Evolutionary conservation across 1,284 basidiomycete genomes (phyloP), one percentile per base, ranked within the genome.

Genomic region (Cystobasidiaceae sp.): DNA sequence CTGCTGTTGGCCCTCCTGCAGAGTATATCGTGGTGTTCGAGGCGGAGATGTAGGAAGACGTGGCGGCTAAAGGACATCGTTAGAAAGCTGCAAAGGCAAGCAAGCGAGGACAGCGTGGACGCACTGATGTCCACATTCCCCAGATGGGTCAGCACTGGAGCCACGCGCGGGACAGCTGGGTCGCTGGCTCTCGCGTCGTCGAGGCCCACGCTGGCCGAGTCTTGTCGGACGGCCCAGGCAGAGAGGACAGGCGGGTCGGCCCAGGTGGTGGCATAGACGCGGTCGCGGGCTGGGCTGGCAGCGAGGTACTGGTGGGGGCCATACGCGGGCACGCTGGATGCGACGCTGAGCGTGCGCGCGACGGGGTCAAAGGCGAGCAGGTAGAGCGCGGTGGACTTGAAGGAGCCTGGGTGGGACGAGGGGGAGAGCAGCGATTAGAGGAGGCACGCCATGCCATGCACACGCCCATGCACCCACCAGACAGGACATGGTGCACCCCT

Each of bases 1-100:
- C 71, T 8, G 76, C 77, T 27, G 77, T 75, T 1, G 77, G 77
- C 17, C 78, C 78, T 27, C 78, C 77, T 8, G 76, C 77, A 6
- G 77, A 77, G 68, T 78, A 78, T 28, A 77, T 68, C 48, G 73
- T 67, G 59, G 66, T 60, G 60, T 72, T 58, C 54, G 70, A 70
- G 48, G 70, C 43, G 44, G 66, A 66, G n/a, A 77, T 70, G 61
- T 77, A 77, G 5, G 72, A 74, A 0, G 69, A 70, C 3, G 70
- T 71, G 4, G 71, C 70, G 1, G 69, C 71, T 73, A 59, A 25
- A 11, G 27, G 44, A 3, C 11, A 43, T 32, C 19, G 28, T 19
- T 19, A 50, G 25, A 21, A 46, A n/a, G n/a, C n/a, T n/a, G n/a
- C n/a, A n/a, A n/a, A 33, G 34, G 19, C 23, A 37, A n/a, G 17